These are phyloP conservation scores for Fibroporia radiculosa DNA, from an alignment of 768 basidiomycete species.

Conservation along the genomic window DNA sequence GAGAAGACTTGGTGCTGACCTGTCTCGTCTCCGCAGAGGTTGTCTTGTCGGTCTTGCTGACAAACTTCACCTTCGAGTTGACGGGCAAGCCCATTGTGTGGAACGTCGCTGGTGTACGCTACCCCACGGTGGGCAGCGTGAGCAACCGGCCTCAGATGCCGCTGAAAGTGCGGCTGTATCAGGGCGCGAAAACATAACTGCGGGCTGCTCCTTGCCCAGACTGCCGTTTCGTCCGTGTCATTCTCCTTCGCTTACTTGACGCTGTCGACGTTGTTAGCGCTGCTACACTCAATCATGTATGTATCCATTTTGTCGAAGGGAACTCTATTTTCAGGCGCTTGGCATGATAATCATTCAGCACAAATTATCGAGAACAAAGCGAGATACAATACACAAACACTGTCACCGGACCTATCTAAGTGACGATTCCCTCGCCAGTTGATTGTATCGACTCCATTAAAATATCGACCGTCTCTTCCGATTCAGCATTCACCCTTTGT, in stretches of 20 bases:
- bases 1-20: not conserved
- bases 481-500: constrained; percentile 18
- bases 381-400: not conserved
- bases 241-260: not conserved
- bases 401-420: not conserved
- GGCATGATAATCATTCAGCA: not conserved
- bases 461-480: constrained; percentile 9
- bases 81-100: constrained; percentile 11
- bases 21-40: constrained; percentile 6
- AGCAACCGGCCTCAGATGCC: not conserved
- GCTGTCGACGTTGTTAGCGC: not conserved
- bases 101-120: constrained; percentile 3
- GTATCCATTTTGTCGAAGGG: not conserved
- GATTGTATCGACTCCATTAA: constrained; percentile 9
- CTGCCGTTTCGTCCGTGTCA: not conserved
- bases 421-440: not conserved
- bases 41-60: constrained; percentile 8
- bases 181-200: not conserved
- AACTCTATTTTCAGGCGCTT: not conserved
- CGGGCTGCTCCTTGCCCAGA: not conserved
- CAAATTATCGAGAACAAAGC: not conserved
- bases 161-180: not conserved
- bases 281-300: not conserved
- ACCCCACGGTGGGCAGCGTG: constrained; percentile 2
- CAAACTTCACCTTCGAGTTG: constrained; percentile 13